phyloP scores from a whole-genome alignment of 2,329 filamentous ascomycete genomes.

The Tolypocladium ovalisporum region DNA sequence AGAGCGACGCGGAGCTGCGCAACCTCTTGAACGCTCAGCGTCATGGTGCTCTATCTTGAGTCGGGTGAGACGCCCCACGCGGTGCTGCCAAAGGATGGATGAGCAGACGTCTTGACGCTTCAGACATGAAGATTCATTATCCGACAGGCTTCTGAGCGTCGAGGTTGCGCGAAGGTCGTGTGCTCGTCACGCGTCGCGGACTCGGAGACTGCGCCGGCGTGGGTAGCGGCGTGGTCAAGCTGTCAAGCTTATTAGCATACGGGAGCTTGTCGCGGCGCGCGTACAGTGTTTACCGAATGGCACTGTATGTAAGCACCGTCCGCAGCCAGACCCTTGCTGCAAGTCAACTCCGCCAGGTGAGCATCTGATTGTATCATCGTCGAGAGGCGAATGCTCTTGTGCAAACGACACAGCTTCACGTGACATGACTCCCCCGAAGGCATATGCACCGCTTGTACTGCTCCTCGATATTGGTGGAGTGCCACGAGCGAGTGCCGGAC shows the following conservation, averaged over 20 bases:
- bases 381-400: no score
- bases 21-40: slow-evolving; percentile 43
- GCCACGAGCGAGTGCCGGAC: neutral
- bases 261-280: neutral
- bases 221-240: neutral
- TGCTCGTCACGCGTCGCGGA: neutral
- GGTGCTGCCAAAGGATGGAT: no score
- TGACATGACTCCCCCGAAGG: no score
- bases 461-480: neutral
- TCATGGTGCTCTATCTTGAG: slow-evolving; percentile 26
- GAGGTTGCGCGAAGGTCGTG: neutral
- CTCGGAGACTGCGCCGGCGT: neutral
- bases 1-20: slow-evolving; percentile 61
- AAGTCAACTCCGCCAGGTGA: neutral
- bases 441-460: neutral
- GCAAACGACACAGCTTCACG: neutral
- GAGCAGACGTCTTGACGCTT: no score
- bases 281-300: neutral
- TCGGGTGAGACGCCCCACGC: no score
- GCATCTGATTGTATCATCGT: neutral
- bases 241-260: neutral
- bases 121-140: neutral
- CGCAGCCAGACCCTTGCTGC: no score
- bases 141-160: neutral
- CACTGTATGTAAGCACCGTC: neutral